Evolutionary conservation across 208 protist genomes (phyloP).

Genomic region (Crithidia thermophila): DNA sequence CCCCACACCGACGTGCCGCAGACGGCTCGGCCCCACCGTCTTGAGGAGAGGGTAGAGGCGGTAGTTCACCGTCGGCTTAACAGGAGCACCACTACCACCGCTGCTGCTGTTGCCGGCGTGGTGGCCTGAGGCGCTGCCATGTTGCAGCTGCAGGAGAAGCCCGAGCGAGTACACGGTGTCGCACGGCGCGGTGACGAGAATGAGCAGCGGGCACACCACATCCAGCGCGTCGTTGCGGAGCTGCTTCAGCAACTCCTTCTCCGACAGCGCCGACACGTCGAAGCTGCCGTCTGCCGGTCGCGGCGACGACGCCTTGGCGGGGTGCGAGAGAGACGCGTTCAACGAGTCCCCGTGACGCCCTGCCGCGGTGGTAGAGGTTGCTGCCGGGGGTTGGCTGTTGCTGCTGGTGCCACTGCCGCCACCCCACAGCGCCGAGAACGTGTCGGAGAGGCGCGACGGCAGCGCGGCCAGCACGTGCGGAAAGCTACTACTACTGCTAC

Average conservation of each 20-base stretch:
- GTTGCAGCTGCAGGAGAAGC: constrained; percentile 30
- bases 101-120: background rate
- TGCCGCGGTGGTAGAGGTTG: background rate
- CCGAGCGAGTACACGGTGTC: constrained; percentile 39
- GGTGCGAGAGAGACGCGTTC: background rate
- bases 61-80: constrained; percentile 29
- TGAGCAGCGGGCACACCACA: constrained; percentile 31
- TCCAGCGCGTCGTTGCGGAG: constrained; percentile 30
- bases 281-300: background rate
- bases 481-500: constrained; percentile 5
- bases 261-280: background rate
- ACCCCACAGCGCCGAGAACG: constrained; percentile 26
- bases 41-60: constrained; percentile 45
- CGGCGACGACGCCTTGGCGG: background rate
- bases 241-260: constrained; percentile 25
- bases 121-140: background rate
- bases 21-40: constrained; percentile 39
- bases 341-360: background rate
- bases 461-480: constrained; percentile 18
- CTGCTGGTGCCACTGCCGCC: background rate
- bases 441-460: constrained; percentile 30
- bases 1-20: constrained; percentile 53
- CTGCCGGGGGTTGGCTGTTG: background rate
- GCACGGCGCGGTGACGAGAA: constrained; percentile 30
- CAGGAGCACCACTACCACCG: background rate